phyloP scores from a whole-genome alignment of 306 rosid genomes.

The Acmispon strigosus region DNA sequence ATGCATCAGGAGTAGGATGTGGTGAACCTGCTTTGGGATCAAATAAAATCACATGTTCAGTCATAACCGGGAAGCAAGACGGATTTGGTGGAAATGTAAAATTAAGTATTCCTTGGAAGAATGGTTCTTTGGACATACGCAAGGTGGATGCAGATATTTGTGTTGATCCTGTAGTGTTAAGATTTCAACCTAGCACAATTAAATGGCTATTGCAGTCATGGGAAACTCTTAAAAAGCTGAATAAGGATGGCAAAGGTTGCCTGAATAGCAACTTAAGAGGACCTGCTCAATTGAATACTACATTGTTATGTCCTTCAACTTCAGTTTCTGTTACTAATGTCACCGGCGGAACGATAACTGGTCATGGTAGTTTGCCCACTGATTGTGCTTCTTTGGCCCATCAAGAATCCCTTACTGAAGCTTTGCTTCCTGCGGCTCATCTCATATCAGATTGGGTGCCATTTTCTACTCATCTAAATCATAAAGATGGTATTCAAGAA shows the following conservation, averaged over 20 bases:
- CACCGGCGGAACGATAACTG: slow-evolving; percentile 26
- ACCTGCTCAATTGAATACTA: slow-evolving; percentile 31
- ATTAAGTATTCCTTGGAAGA: slow-evolving; percentile 87
- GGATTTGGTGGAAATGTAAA: slow-evolving; percentile 88
- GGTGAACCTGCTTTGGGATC: slow-evolving; percentile 38
- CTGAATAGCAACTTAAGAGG: slow-evolving; percentile 30
- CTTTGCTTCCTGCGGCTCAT: slow-evolving; percentile 51
- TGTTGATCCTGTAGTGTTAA: slow-evolving; percentile 67
- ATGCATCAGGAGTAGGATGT: slow-evolving; percentile 24
- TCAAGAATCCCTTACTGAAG: slow-evolving; percentile 39
- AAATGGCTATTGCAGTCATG: slow-evolving; percentile 55
- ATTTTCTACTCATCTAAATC: slow-evolving; percentile 24
- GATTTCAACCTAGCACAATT: slow-evolving; percentile 73
- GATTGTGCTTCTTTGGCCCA: slow-evolving; percentile 30
- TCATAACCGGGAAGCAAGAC: slow-evolving; percentile 63
- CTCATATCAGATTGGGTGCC: slow-evolving; percentile 92
- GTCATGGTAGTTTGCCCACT: slow-evolving; percentile 26
- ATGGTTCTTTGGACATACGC: slow-evolving; percentile 80
- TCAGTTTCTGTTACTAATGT: slow-evolving; percentile 30
- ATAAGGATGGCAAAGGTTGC: slow-evolving; percentile 32
- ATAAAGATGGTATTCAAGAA: slow-evolving; percentile 47
- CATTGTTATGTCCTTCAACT: slow-evolving; percentile 24
- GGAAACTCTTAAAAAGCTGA: slow-evolving; percentile 51
- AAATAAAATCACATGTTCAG: slow-evolving; percentile 40
- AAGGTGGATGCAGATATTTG: slow-evolving; percentile 78